Conservation (phyloP, 1,139 yeast species). For the Keqinozyma sinolaborantium region DNA sequence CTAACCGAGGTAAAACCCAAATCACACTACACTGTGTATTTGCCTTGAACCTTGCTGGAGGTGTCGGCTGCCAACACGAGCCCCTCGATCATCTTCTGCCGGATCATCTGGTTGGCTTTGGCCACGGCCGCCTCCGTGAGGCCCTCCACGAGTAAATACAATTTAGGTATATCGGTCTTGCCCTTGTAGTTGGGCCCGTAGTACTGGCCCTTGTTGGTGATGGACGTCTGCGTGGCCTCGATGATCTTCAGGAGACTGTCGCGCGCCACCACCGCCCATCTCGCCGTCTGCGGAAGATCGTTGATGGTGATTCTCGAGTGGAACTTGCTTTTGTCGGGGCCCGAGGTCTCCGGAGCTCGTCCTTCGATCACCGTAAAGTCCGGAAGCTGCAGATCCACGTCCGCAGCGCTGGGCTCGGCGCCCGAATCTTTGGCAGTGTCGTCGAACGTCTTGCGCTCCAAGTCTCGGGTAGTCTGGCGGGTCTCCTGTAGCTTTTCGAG, state of each 20-base stretch:
- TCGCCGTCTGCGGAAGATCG: conserved; percentile 79
- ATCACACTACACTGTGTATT: conserved; percentile 36
- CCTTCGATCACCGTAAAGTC: conserved; percentile 54
- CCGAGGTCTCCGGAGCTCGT: conserved; percentile 54
- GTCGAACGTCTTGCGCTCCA: conserved; percentile 40
- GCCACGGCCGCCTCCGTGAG: conserved; percentile 60
- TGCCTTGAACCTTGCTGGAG: conserved; percentile 37
- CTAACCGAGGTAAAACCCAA: not conserved
- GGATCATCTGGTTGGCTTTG: conserved; percentile 63
- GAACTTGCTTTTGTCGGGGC: conserved; percentile 62
- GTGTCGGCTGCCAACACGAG: conserved; percentile 42
- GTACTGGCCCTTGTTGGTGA: conserved; percentile 79
- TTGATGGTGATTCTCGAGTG: conserved; percentile 76
- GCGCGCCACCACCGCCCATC: conserved; percentile 79
- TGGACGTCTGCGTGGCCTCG: conserved; percentile 72
- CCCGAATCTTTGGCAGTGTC: conserved; percentile 8
- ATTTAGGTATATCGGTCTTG: conserved; percentile 54
- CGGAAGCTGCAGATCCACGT: conserved; percentile 22
- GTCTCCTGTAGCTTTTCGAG: conserved; percentile 73
- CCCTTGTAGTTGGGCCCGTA: conserved; percentile 54
- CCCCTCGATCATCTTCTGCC: conserved; percentile 60
- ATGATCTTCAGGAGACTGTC: conserved; percentile 63
- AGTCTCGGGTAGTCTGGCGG: conserved; percentile 53
- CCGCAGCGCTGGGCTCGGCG: conserved; percentile 3
- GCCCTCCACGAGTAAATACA: conserved; percentile 79